A percentile compares a stretch with the other conserved stretches of the same genome.
Conservation (phyloP, 805 yeast species). For the Yamadazyma sp. region DNA sequence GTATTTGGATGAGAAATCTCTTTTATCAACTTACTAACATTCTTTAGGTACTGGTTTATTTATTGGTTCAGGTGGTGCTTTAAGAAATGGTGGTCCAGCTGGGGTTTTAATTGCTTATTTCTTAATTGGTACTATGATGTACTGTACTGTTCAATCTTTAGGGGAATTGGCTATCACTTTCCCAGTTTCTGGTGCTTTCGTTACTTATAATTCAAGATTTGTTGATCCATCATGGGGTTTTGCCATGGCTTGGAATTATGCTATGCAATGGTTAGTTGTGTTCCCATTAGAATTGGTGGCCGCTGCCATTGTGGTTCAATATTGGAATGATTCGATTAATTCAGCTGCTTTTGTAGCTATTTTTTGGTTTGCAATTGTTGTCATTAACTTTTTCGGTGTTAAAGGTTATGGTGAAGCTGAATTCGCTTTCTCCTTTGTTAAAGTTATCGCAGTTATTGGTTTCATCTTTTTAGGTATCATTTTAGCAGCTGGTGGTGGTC, state of each 20-base stretch:
- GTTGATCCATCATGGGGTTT: constrained; percentile 64
- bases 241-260: constrained; percentile 55
- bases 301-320: constrained; percentile 53
- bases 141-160: constrained; percentile 50
- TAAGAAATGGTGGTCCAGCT: constrained; percentile 73
- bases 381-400: constrained; percentile 50
- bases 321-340: constrained; percentile 52
- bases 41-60: constrained; percentile 75
- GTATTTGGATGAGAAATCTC: too few relatives aligned
- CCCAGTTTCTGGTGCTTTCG: constrained; percentile 69
- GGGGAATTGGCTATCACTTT: constrained; percentile 62
- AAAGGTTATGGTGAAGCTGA: constrained; percentile 61
- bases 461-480: constrained; percentile 51
- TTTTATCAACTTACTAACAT: constrained; percentile 2
- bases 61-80: constrained; percentile 67
- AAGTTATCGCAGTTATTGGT: constrained; percentile 60
- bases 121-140: constrained; percentile 57
- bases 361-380: constrained; percentile 45
- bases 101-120: constrained; percentile 58
- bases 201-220: constrained; percentile 58
- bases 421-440: constrained; percentile 62
- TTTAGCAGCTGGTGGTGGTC: constrained; percentile 46
- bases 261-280: constrained; percentile 53
- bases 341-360: constrained; percentile 63
- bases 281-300: constrained; percentile 62